These are phyloP conservation scores for Backusella australiensis DNA, from an alignment of 192 early-diverging fungal genomes.

Conservation along the genomic window DNA sequence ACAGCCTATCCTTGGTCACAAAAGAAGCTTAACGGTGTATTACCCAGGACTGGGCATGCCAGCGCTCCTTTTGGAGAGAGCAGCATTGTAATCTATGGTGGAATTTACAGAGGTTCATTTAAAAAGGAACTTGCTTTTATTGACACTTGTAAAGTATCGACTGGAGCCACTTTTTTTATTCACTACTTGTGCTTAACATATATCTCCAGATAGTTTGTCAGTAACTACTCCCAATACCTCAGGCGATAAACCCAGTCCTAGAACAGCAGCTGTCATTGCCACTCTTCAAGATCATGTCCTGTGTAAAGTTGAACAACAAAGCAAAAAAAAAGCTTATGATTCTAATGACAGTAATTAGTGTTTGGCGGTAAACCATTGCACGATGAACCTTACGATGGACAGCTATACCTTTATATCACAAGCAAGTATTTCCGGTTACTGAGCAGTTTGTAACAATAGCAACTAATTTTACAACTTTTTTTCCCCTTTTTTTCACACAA, in stretches of 20 bases:
- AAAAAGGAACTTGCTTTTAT: conserved; percentile 24
- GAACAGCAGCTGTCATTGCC: conserved; percentile 40
- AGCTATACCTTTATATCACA: conserved; percentile 31
- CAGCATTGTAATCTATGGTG: conserved; percentile 16
- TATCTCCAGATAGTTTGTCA: background rate
- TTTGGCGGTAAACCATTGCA: conserved; percentile 33
- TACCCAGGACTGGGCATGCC: conserved; percentile 23
- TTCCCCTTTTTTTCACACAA: too few species aligned
- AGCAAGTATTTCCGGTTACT: conserved; percentile 16
- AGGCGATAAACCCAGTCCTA: conserved; percentile 37
- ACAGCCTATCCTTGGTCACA: conserved; percentile 25
- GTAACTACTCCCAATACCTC: conserved; percentile 21
- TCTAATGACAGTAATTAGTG: conserved; percentile 20
- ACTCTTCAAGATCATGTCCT: conserved; percentile 40
- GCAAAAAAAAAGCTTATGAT: background rate
- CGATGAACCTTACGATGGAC: conserved; percentile 29
- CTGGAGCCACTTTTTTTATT: background rate
- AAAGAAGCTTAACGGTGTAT: conserved; percentile 13
- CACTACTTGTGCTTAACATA: background rate
- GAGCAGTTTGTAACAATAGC: background rate
- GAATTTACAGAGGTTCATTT: conserved; percentile 13
- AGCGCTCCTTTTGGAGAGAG: conserved; percentile 4
- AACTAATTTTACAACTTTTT: background rate
- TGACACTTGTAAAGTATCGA: conserved; percentile 12
- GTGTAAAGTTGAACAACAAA: conserved; percentile 21